phyloP scores from a whole-genome alignment of 2,329 filamentous ascomycete genomes.

The Arthroderma sp. region DNA sequence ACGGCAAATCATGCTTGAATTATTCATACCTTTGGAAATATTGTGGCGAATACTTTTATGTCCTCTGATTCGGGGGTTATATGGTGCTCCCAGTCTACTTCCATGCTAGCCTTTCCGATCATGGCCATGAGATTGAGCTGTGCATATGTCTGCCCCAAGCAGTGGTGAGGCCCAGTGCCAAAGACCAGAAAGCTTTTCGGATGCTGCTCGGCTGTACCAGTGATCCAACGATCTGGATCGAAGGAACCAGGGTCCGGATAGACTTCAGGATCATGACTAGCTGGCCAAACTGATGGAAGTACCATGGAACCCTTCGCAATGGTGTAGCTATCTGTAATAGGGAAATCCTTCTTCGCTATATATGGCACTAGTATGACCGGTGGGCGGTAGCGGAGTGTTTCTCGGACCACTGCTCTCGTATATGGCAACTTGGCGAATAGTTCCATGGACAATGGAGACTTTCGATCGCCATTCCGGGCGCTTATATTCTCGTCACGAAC shows the following conservation, averaged over 20 bases:
- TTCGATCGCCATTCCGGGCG: constrained; percentile 59
- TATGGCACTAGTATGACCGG: constrained; percentile 97
- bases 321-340: constrained; percentile 75
- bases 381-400: constrained; percentile 82
- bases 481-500: constrained; percentile 80
- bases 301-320: constrained; percentile 91
- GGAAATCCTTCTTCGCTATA: constrained; percentile 85
- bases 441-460: constrained; percentile 62
- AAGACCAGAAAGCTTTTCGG: constrained; percentile 97
- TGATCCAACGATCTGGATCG: constrained; percentile 82
- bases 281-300: constrained; percentile 77
- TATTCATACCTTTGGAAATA: constrained; percentile 69
- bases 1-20: no score
- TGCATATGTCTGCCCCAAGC: constrained; percentile 82
- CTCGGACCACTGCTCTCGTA: constrained; percentile 81
- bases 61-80: constrained; percentile 72
- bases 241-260: constrained; percentile 82
- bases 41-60: constrained; percentile 95
- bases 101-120: constrained; percentile 76
- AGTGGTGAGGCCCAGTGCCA: constrained; percentile 90
- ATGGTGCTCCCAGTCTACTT: constrained; percentile 80
- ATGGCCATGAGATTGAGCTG: constrained; percentile 76
- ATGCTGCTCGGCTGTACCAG: constrained; percentile 74
- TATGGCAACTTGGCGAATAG: constrained; percentile 79
- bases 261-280: constrained; percentile 80